Conservation (phyloP, 139 green algal species). For the Coelastrella sp. region DNA sequence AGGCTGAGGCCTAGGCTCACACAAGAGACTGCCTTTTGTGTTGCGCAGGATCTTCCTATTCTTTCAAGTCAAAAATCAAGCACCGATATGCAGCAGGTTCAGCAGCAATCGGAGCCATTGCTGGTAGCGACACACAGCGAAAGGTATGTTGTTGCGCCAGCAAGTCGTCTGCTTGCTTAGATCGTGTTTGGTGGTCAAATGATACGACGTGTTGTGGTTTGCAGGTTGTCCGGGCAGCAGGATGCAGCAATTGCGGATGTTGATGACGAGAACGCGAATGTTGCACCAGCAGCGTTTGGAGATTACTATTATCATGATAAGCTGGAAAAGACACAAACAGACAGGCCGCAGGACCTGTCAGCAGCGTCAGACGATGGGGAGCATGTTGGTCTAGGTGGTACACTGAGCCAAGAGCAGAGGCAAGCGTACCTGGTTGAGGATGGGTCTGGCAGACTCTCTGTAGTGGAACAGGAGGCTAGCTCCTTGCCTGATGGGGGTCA, state of each 20-base stretch:
- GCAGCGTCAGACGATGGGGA: neutral
- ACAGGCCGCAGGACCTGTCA: neutral
- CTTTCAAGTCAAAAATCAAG: too few relatives aligned
- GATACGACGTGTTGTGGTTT: neutral
- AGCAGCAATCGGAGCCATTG: too few relatives aligned
- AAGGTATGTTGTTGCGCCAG: too few relatives aligned
- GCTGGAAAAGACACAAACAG: neutral
- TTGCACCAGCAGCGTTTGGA: neutral
- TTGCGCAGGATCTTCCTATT: too few relatives aligned
- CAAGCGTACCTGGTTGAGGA: constrained; percentile 23
- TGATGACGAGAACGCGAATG: neutral
- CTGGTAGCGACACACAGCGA: too few relatives aligned
- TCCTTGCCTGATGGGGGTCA: neutral
- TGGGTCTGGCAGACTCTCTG: neutral
- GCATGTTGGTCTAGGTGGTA: too few relatives aligned
- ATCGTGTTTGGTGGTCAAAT: too few relatives aligned
- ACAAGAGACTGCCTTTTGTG: too few relatives aligned
- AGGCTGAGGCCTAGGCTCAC: too few relatives aligned
- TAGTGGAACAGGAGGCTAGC: constrained; percentile 9
- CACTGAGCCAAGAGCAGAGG: neutral
- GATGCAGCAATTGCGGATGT: neutral
- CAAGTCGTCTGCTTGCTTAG: too few relatives aligned
- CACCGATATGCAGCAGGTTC: too few relatives aligned
- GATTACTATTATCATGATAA: neutral
- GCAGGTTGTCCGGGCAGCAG: neutral